Percentiles rank a stretch among this genome's conserved stretches.
Conservation (phyloP, 148 eudicot genomes). For the Heliamphora exappendiculata region DNA sequence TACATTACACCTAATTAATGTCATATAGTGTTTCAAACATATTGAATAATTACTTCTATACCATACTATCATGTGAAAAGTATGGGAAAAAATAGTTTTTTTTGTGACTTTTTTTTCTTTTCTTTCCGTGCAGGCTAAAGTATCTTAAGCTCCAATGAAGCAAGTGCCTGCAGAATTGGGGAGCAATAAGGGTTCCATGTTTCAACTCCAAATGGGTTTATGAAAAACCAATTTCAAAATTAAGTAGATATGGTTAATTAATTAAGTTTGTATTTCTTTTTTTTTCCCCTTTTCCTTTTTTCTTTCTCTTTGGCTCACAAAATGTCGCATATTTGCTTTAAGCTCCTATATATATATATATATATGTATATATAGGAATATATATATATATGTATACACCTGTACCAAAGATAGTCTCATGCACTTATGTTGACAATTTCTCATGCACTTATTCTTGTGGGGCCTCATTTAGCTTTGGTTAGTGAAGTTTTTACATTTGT, state of each 20-base stretch:
- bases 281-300: background rate
- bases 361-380: too few relatives aligned
- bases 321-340: background rate
- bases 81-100: too few relatives aligned
- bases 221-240: background rate
- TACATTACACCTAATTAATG: too few relatives aligned
- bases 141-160: conserved; percentile 4
- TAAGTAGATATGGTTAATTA: background rate
- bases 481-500: too few relatives aligned
- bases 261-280: background rate
- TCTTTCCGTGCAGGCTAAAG: conserved; percentile 1
- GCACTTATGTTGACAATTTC: too few relatives aligned
- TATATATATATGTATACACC: too few relatives aligned
- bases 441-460: too few relatives aligned
- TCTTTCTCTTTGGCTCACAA: background rate
- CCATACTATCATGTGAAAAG: too few relatives aligned
- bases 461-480: too few relatives aligned
- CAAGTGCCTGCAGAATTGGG: background rate
- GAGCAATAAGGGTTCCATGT: background rate
- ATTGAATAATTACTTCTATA: too few relatives aligned
- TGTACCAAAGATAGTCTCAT: too few relatives aligned
- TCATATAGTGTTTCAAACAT: too few relatives aligned
- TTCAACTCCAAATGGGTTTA: background rate
- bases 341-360: background rate
- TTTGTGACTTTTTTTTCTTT: background rate